Percentiles rank a stretch among this genome's conserved stretches.
These are phyloP conservation scores for Aspergillus quadrilineatus DNA, from an alignment of 2,329 filamentous ascomycete genomes.

Conservation along the genomic window DNA sequence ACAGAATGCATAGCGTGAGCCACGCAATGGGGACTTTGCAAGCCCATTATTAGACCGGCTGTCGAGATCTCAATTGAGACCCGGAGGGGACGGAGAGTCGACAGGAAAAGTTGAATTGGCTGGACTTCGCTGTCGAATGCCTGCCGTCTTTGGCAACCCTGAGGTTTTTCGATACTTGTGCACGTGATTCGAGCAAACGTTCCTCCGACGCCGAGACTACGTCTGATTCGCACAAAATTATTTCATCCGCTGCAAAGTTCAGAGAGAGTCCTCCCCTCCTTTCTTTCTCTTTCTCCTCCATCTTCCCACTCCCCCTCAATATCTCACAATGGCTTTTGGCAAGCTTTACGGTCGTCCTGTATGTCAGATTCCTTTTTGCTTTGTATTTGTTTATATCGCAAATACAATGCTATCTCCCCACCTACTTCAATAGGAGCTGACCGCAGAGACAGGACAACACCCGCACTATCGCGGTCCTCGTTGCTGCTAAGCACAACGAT, in stretches of 20 bases:
- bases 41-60: conserved; percentile 34
- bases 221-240: conserved; percentile 31
- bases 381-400: conserved; percentile 6
- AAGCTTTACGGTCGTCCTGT: conserved; percentile 91
- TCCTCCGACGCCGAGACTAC: conserved; percentile 25
- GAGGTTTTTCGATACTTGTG: conserved; percentile 26
- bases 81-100: neutral
- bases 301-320: conserved; percentile 14
- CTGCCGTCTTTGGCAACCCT: conserved; percentile 17
- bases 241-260: conserved; percentile 15
- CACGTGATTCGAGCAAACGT: conserved; percentile 29
- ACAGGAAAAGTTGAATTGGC: neutral
- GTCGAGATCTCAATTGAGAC: conserved; percentile 12
- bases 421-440: conserved; percentile 19
- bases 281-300: conserved; percentile 17
- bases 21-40: conserved; percentile 37
- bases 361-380: conserved; percentile 36
- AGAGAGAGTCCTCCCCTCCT: conserved; percentile 15
- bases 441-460: conserved; percentile 69
- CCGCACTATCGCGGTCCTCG: conserved; percentile 83
- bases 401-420: conserved; percentile 22
- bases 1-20: conserved; percentile 36
- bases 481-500: conserved; percentile 95
- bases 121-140: neutral
- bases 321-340: conserved; percentile 83